A percentile compares a stretch with the other conserved stretches of the same genome.
Conservation (phyloP, 768 basidiomycete genomes). For the Hortiboletus flavorubellus region DNA sequence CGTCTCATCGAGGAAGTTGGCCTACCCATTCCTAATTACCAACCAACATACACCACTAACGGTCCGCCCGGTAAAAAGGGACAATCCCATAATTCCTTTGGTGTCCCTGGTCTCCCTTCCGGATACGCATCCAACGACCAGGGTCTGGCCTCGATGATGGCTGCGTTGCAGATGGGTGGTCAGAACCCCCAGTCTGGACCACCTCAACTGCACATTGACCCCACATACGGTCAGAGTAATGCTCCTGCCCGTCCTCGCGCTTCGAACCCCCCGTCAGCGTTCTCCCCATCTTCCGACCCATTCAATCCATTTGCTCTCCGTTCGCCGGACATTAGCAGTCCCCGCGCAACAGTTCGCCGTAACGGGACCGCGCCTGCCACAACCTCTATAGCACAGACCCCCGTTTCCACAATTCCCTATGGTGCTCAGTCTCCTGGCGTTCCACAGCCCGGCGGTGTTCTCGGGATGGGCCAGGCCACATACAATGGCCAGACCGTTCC, state of each 20-base stretch:
- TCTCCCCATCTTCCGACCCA: slow-evolving; percentile 51
- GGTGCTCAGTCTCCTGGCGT: slow-evolving; percentile 61
- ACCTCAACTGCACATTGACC: slow-evolving; percentile 69
- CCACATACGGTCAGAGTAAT: slow-evolving; percentile 47
- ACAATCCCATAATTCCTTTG: slow-evolving; percentile 50
- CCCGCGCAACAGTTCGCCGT: slow-evolving; percentile 47
- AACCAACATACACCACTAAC: slow-evolving; percentile 68
- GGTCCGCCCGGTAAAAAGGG: slow-evolving; percentile 60
- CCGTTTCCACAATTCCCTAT: slow-evolving; percentile 44
- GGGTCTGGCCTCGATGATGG: slow-evolving; percentile 90
- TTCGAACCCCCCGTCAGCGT: slow-evolving; percentile 42
- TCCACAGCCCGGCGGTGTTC: slow-evolving; percentile 50
- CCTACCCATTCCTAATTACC: slow-evolving; percentile 83
- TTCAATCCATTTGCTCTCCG: slow-evolving; percentile 57
- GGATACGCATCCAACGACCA: slow-evolving; percentile 83
- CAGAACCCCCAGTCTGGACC: slow-evolving; percentile 81
- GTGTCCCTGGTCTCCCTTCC: slow-evolving; percentile 71
- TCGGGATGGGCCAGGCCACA: slow-evolving; percentile 64
- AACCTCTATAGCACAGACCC: slow-evolving; percentile 29
- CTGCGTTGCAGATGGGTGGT: slow-evolving; percentile 85
- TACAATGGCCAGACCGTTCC: slow-evolving; percentile 61
- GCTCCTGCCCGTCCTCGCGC: slow-evolving; percentile 44
- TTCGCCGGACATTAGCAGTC: slow-evolving; percentile 49
- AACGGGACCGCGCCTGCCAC: slow-evolving; percentile 35
- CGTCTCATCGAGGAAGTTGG: slow-evolving; percentile 94